These are phyloP conservation scores for Penicillium subrubescens DNA, from an alignment of 495 filamentous ascomycete species.

Conservation along the genomic window DNA sequence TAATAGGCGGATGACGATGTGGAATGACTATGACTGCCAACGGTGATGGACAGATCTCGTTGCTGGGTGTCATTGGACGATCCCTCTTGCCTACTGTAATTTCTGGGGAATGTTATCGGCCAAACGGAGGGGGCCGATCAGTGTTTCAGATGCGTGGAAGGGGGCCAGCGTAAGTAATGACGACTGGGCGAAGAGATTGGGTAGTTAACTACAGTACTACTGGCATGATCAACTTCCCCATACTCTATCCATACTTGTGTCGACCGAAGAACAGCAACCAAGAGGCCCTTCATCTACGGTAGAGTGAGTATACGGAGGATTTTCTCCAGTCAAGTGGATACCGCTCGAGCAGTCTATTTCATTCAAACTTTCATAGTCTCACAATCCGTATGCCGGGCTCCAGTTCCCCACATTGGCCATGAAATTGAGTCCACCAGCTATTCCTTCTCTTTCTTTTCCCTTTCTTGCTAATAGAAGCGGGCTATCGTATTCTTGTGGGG, in stretches of 20 bases:
- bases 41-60: slow-evolving; percentile 22
- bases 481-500: not conserved
- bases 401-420: slow-evolving; percentile 29
- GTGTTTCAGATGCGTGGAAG: slow-evolving; percentile 31
- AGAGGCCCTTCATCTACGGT: not conserved
- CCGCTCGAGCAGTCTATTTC: slow-evolving; percentile 23
- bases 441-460: not conserved
- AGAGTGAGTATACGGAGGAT: slow-evolving; percentile 18
- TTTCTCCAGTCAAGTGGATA: slow-evolving; percentile 18
- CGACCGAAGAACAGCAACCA: not conserved
- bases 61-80: slow-evolving; percentile 28
- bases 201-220: not conserved
- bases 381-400: slow-evolving; percentile 20
- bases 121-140: slow-evolving; percentile 28
- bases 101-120: slow-evolving; percentile 35
- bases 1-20: slow-evolving; percentile 27
- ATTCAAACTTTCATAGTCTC: slow-evolving; percentile 31
- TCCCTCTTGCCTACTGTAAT: slow-evolving; percentile 15
- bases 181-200: not conserved
- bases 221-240: not conserved
- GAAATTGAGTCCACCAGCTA: slow-evolving; percentile 14
- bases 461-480: slow-evolving; percentile 1
- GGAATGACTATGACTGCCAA: slow-evolving; percentile 26
- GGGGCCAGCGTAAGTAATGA: slow-evolving; percentile 6
- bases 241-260: not conserved